Evolutionary conservation across 2,329 filamentous ascomycete genomes (phyloP).

Genomic region (Phyllosticta citribraziliensis): DNA sequence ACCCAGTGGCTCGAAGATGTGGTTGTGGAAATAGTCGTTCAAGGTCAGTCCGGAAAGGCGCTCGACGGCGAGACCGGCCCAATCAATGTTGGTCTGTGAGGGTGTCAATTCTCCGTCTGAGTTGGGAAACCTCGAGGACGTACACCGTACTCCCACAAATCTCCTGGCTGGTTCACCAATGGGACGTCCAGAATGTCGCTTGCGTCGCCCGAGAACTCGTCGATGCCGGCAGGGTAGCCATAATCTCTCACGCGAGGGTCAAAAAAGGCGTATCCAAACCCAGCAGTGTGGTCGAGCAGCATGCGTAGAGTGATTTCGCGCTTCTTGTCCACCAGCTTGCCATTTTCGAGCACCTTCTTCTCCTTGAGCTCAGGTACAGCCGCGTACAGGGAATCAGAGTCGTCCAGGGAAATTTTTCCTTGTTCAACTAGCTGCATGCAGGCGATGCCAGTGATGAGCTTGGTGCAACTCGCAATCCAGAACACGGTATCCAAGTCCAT

Average conservation of each 20-base stretch:
- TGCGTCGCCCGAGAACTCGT: conserved; percentile 48
- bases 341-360: conserved; percentile 31
- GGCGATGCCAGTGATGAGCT: conserved; percentile 25
- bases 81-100: conserved; percentile 40
- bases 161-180: conserved; percentile 54
- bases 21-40: conserved; percentile 36
- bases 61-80: conserved; percentile 40
- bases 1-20: conserved; percentile 39
- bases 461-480: conserved; percentile 46
- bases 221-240: conserved; percentile 40
- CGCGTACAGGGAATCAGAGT: conserved; percentile 23
- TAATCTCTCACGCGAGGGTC: conserved; percentile 33
- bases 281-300: conserved; percentile 42
- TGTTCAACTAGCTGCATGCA: conserved; percentile 28
- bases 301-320: conserved; percentile 40
- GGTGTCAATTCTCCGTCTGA: not conserved
- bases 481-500: conserved; percentile 49
- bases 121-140: conserved; percentile 3
- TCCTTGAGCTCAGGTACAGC: conserved; percentile 27
- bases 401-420: conserved; percentile 26
- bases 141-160: conserved; percentile 48
- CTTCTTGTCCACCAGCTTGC: conserved; percentile 28
- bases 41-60: conserved; percentile 33
- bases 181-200: conserved; percentile 43
- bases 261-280: conserved; percentile 41